These are phyloP conservation scores for Cucurbita pepo DNA, from an alignment of 306 rosid genomes.

Conservation along the genomic window DNA sequence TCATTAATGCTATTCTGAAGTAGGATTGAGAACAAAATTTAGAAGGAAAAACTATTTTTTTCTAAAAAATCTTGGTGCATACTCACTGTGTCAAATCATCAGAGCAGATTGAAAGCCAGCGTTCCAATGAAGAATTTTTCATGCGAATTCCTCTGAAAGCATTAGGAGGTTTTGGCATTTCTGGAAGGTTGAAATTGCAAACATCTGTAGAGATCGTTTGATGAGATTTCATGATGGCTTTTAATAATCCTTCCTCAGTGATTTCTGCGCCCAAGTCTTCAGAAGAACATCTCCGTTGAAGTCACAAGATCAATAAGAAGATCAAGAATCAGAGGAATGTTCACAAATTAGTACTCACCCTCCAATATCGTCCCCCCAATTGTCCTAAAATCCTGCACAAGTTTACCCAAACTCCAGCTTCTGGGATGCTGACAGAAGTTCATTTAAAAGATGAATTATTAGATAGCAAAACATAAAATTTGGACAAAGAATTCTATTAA, in stretches of 20 bases:
- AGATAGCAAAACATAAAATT: constrained; percentile 5
- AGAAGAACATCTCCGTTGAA: constrained; percentile 13
- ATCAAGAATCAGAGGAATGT: background rate
- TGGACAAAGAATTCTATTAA: background rate
- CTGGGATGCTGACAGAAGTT: constrained; percentile 54
- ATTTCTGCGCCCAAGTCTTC: constrained; percentile 60
- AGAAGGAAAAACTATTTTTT: background rate
- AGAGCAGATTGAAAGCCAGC: constrained; percentile 90
- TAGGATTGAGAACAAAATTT: background rate
- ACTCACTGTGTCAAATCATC: constrained; percentile 67
- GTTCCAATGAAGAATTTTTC: constrained; percentile 75
- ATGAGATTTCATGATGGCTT: constrained; percentile 40
- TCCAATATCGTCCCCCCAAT: constrained; percentile 59
- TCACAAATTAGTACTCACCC: constrained; percentile 33
- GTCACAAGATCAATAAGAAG: constrained; percentile 14
- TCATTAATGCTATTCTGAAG: constrained; percentile 2
- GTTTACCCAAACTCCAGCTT: constrained; percentile 69
- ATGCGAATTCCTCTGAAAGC: constrained; percentile 70
- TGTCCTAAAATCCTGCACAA: constrained; percentile 49
- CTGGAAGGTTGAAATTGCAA: constrained; percentile 46
- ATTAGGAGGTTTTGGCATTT: constrained; percentile 72
- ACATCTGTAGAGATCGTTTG: constrained; percentile 35
- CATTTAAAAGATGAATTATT: constrained; percentile 12
- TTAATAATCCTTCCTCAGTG: constrained; percentile 38
- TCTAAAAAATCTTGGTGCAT: background rate